These are phyloP conservation scores for Flaveria robusta DNA, from an alignment of 129 eudicot genomes.

Conservation along the genomic window DNA sequence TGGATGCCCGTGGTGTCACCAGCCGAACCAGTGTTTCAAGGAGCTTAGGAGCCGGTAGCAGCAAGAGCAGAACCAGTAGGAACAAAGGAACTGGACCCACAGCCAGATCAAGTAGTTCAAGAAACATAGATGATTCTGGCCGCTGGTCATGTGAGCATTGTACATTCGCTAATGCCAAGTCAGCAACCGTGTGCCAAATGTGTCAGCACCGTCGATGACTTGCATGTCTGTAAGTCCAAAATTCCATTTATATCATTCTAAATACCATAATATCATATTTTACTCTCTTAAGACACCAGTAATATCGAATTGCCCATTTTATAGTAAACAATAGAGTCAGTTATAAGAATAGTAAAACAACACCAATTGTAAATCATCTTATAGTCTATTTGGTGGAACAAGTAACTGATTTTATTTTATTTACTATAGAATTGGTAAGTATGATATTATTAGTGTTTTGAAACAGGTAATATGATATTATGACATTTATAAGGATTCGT, in stretches of 20 bases:
- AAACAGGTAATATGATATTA: neutral
- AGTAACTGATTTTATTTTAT: neutral
- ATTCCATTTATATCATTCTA: neutral
- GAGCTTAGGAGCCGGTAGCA: constrained; percentile 55
- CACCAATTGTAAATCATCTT: neutral
- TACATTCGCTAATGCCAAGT: constrained; percentile 74
- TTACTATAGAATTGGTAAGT: neutral
- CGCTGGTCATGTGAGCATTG: constrained; percentile 93
- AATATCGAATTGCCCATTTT: neutral
- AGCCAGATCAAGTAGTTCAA: constrained; percentile 46
- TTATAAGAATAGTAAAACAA: too few relatives aligned
- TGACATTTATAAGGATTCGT: neutral
- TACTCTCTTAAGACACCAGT: neutral
- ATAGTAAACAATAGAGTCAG: neutral
- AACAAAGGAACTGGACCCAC: constrained; percentile 53
- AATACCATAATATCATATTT: neutral
- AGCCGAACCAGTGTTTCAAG: constrained; percentile 61
- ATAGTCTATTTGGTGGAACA: neutral
- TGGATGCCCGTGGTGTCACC: constrained; percentile 64
- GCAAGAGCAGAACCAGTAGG: constrained; percentile 38
- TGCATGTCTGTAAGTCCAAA: neutral
- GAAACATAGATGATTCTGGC: constrained; percentile 63
- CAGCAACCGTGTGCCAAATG: constrained; percentile 70
- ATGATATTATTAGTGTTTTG: neutral
- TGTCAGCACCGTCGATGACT: constrained; percentile 75